Evolutionary conservation across 768 basidiomycete species (phyloP), one percentile per base, ranked within the genome.

Genomic region (Calocybe indica): DNA sequence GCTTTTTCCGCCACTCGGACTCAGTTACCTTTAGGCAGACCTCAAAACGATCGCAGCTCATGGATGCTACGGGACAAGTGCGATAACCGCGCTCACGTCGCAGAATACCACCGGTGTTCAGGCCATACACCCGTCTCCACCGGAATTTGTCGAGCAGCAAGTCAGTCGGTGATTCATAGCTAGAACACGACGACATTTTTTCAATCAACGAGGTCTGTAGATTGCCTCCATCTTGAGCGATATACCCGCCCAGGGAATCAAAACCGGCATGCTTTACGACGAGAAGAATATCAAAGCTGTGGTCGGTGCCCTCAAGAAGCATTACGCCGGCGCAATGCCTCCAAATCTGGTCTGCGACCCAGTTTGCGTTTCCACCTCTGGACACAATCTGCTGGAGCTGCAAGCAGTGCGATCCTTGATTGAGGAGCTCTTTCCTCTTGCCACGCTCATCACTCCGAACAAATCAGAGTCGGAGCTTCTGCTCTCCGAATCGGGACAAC

Each of bases 31-130:
- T 28, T 37, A 92, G 85, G 92, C 90, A 7, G 93, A 95, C 62
- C 70, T 95, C 29, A 91, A 87, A 64, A 85, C 91, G 1, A 86
- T 92, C 55, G 81, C 88, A 5, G 83, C 88, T 0, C 76, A 83
- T 29, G 75, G 73, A 29, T 88, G 87, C 57, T 94, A 90, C 57
- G 92, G 89, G 10, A 73, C 85, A 10, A 87, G 83, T 51, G 90
- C 80, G 6, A 66, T 94, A 45, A 94, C 93, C 1, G 93, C 90
- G 0, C 61, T 95, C 40, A 92, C 89, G 0, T 88, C 92, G 0
- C 93, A 96, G 62, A 96, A 94, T 62, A 94, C 92, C 0, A 73
- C 63, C 3, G 92, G 88, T 3, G 92, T 96, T 0, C 82, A 89
- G 50, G 85, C 67, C 0, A 75, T 95, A 0, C 80, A 87, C 49